Evolutionary conservation across 441 rosid species (phyloP).

Genomic region (Adansonia madagascariensis): DNA sequence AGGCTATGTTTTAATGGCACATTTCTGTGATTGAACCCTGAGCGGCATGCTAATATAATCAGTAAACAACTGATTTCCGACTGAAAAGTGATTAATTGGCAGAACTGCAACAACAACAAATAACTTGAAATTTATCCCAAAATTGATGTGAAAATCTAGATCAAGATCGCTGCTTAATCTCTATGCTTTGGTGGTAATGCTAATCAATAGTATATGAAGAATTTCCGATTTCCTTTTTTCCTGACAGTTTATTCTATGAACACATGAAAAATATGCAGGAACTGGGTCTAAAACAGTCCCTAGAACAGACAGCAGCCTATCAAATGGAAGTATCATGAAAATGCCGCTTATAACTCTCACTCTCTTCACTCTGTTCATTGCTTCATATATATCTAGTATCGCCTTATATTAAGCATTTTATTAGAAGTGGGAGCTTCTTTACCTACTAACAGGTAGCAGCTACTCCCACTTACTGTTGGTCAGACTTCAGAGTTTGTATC

Average conservation of each 20-base stretch:
- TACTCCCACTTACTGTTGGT: neutral
- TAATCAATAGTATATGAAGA: neutral
- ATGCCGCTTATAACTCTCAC: conserved; percentile 29
- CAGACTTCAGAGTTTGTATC: neutral
- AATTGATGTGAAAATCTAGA: neutral
- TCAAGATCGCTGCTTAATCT: neutral
- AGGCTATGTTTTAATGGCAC: neutral
- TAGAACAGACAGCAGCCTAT: conserved; percentile 21
- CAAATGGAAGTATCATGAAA: conserved; percentile 32
- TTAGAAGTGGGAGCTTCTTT: conserved; percentile 2
- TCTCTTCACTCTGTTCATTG: conserved; percentile 28
- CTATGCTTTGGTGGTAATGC: neutral
- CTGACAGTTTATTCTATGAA: neutral
- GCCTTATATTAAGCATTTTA: conserved; percentile 20
- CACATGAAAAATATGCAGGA: conserved; percentile 33
- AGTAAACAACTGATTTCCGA: no score
- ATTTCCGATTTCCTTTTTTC: neutral
- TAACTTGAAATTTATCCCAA: neutral
- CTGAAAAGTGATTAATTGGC: neutral
- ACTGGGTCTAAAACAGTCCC: conserved; percentile 48
- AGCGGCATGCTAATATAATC: no score
- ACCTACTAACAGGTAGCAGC: neutral
- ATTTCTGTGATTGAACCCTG: neutral
- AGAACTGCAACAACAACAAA: neutral
- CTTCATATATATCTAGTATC: conserved; percentile 30